phyloP scores from a whole-genome alignment of 345 rosid species.

The Eucalyptus sp. region DNA sequence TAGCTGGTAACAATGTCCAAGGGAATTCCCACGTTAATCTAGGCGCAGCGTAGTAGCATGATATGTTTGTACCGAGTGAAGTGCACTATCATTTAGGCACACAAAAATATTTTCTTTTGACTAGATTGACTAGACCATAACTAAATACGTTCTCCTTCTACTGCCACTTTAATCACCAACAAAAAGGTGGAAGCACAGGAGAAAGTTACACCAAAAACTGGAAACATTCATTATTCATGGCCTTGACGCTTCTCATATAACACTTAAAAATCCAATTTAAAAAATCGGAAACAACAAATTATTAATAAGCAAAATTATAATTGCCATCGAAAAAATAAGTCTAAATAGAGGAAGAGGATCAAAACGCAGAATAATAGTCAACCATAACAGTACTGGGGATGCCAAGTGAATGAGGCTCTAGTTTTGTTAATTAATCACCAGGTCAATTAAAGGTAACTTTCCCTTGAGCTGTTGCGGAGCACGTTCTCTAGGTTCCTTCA shows the following conservation, averaged over 20 bases:
- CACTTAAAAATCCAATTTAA: no score
- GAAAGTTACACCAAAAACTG: accelerated
- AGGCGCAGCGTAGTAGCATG: background rate
- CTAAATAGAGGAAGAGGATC: no score
- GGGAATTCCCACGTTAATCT: no score
- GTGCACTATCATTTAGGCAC: background rate
- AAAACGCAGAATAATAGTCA: background rate
- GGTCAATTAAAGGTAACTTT: background rate
- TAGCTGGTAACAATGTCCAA: no score
- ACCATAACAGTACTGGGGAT: accelerated
- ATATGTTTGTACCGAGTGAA: background rate
- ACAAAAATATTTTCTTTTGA: background rate
- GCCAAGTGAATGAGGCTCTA: background rate
- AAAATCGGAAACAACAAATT: background rate
- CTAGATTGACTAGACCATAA: background rate
- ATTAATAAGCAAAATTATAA: no score
- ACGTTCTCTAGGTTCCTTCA: background rate
- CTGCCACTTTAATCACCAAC: background rate
- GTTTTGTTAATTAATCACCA: background rate
- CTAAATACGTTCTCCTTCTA: background rate
- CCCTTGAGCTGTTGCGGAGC: background rate
- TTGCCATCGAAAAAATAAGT: accelerated
- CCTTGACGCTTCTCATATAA: background rate
- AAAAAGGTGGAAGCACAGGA: background rate
- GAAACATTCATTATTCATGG: background rate